These are phyloP conservation scores for Aspergillus udagawae DNA, from an alignment of 2,329 filamentous ascomycete genomes.

Conservation along the genomic window DNA sequence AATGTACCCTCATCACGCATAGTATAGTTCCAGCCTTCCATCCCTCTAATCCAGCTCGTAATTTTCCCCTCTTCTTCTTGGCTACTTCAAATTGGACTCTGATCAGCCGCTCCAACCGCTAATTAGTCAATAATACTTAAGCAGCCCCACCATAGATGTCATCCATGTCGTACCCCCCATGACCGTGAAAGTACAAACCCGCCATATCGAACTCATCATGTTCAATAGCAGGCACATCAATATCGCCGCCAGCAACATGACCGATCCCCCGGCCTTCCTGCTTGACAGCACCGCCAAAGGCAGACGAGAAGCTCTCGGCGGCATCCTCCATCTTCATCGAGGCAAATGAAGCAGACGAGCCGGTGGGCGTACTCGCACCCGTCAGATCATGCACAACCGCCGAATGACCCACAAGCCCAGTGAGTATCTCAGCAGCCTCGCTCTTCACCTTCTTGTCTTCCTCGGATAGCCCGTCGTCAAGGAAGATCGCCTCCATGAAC, in stretches of 20 bases:
- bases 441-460: constrained; percentile 6
- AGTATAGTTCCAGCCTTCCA: not conserved
- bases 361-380: not conserved
- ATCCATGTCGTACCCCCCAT: constrained; percentile 8
- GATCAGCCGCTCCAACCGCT: not conserved
- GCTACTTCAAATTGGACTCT: not conserved
- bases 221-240: not conserved
- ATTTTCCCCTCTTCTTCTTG: too few species aligned
- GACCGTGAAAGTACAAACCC: not conserved
- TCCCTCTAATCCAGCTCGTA: not conserved
- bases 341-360: not conserved
- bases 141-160: constrained; percentile 10
- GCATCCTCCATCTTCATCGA: not conserved
- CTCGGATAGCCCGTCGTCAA: constrained; percentile 7
- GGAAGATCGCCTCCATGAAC: constrained; percentile 13
- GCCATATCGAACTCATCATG: not conserved
- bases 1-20: not conserved
- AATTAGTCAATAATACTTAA: not conserved
- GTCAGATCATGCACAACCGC: not conserved
- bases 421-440: not conserved
- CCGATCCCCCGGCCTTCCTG: not conserved
- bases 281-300: not conserved
- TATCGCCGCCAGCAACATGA: not conserved
- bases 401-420: not conserved
- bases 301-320: not conserved